Evolutionary conservation across 257 asterid genomes (phyloP).

Genomic region (Gentiana macrophylla): DNA sequence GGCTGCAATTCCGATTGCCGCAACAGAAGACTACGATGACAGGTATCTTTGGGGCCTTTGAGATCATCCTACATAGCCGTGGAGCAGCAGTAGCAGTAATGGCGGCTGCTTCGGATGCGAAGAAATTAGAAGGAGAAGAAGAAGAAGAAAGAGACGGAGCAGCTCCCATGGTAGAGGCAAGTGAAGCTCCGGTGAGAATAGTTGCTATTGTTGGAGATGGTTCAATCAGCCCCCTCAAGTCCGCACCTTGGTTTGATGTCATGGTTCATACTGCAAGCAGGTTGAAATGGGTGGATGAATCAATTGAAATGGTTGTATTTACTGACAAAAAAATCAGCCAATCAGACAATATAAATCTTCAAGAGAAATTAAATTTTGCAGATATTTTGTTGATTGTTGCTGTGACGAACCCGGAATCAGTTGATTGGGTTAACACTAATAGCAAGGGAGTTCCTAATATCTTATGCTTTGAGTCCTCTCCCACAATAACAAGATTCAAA

Average conservation of each 20-base stretch:
- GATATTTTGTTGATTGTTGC: slow-evolving; percentile 56
- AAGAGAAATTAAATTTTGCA: slow-evolving; percentile 27
- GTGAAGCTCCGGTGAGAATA: slow-evolving; percentile 43
- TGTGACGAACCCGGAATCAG: slow-evolving; percentile 47
- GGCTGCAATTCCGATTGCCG: background rate
- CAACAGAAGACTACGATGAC: background rate
- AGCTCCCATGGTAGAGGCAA: slow-evolving; percentile 15
- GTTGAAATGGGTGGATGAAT: slow-evolving; percentile 85
- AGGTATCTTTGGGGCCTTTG: background rate
- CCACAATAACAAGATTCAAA: slow-evolving; percentile 34
- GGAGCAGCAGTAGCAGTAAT: background rate
- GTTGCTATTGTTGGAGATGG: slow-evolving; percentile 76
- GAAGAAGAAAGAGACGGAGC: slow-evolving; percentile 12
- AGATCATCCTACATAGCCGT: background rate
- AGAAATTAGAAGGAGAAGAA: slow-evolving; percentile 5
- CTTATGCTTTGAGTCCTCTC: slow-evolving; percentile 71
- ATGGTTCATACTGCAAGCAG: slow-evolving; percentile 69
- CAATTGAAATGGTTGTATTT: slow-evolving; percentile 61
- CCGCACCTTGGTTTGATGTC: slow-evolving; percentile 84
- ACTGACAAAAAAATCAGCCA: slow-evolving; percentile 25
- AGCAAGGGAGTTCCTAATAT: slow-evolving; percentile 32
- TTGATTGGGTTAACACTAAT: slow-evolving; percentile 46
- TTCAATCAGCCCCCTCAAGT: slow-evolving; percentile 69
- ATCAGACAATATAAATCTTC: slow-evolving; percentile 23
- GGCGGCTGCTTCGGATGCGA: background rate